phyloP scores from a whole-genome alignment of 1,284 basidiomycete genomes.

The Volvariella surrecta region DNA sequence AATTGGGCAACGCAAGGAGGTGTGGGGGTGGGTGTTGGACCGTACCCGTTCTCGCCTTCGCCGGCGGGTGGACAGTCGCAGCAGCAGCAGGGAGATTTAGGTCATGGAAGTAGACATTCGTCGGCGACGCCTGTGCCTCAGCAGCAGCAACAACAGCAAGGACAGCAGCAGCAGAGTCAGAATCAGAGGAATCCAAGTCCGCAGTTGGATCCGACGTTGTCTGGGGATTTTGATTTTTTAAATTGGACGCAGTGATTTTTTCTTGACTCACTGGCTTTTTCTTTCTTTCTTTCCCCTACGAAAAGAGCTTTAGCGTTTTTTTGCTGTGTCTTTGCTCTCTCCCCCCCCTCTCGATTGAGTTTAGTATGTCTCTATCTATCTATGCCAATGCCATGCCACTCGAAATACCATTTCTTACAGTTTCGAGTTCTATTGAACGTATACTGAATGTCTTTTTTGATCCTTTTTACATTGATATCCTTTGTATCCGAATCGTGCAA shows the following conservation, averaged over 20 bases:
- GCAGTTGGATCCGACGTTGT: constrained; percentile 20
- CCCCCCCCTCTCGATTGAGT: too few species aligned
- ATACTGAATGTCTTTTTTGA: too few species aligned
- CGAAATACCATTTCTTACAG: too few species aligned
- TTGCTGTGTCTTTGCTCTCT: too few species aligned
- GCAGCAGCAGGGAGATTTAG: constrained; percentile 1
- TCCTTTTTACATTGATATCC: too few species aligned
- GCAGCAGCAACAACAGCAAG: constrained; percentile 21
- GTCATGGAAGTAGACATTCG: constrained; percentile 32
- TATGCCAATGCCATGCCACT: too few species aligned
- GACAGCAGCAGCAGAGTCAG: neutral
- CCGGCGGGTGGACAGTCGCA: constrained; percentile 22
- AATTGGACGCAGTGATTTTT: constrained; percentile 36
- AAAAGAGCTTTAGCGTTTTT: too few species aligned
- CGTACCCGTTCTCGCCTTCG: constrained; percentile 13
- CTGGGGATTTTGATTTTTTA: constrained; percentile 39
- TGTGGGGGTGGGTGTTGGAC: constrained; percentile 15
- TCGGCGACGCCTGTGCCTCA: constrained; percentile 31
- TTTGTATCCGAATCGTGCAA: too few species aligned
- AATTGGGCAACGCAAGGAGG: constrained; percentile 19
- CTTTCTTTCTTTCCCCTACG: too few species aligned
- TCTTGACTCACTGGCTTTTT: too few species aligned
- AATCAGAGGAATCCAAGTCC: constrained; percentile 28
- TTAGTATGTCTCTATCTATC: too few species aligned
- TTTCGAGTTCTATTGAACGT: too few species aligned